These are phyloP conservation scores for Alternaria triticimaculans DNA, from an alignment of 2,329 filamentous ascomycete genomes.

Conservation along the genomic window DNA sequence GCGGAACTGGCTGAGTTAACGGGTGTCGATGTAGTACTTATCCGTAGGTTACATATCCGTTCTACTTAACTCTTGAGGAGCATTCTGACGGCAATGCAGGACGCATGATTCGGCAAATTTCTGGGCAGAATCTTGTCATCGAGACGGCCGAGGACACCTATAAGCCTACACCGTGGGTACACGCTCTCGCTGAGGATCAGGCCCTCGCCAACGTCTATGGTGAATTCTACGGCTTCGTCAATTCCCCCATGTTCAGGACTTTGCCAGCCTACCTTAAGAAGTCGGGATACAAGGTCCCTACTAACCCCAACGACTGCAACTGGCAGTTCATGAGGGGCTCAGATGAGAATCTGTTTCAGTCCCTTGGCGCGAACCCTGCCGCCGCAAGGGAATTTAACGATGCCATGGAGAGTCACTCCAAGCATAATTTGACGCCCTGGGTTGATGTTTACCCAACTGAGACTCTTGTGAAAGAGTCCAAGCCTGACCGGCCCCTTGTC, in stretches of 20 bases:
- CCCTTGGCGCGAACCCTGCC: slow-evolving; percentile 9
- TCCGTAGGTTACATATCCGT: not conserved
- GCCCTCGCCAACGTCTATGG: slow-evolving; percentile 9
- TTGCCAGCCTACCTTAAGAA: slow-evolving; percentile 8
- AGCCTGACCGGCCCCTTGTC: not conserved
- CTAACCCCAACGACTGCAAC: slow-evolving; percentile 8
- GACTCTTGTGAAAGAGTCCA: slow-evolving; percentile 1
- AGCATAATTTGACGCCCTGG: slow-evolving; percentile 1
- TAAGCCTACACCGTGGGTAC: slow-evolving; percentile 7
- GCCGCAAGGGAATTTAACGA: slow-evolving; percentile 7
- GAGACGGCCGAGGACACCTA: slow-evolving; percentile 6
- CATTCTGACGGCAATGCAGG: not conserved
- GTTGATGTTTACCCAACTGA: slow-evolving; percentile 5
- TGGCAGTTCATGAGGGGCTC: slow-evolving; percentile 9
- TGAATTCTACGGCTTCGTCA: slow-evolving; percentile 7
- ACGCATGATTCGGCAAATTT: not conserved
- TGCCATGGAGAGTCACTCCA: slow-evolving; percentile 8
- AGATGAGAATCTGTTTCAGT: slow-evolving; percentile 5
- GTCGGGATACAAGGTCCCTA: slow-evolving; percentile 4
- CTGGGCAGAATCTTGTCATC: slow-evolving; percentile 1
- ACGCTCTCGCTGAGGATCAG: slow-evolving; percentile 6
- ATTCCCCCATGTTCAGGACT: slow-evolving; percentile 10
- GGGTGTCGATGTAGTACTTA: not conserved
- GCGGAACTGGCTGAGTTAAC: not conserved
- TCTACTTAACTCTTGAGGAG: not conserved